Evolutionary conservation across 805 yeast genomes (phyloP), one percentile per base, ranked within the genome.

Genomic region (Kazachstania africana): DNA sequence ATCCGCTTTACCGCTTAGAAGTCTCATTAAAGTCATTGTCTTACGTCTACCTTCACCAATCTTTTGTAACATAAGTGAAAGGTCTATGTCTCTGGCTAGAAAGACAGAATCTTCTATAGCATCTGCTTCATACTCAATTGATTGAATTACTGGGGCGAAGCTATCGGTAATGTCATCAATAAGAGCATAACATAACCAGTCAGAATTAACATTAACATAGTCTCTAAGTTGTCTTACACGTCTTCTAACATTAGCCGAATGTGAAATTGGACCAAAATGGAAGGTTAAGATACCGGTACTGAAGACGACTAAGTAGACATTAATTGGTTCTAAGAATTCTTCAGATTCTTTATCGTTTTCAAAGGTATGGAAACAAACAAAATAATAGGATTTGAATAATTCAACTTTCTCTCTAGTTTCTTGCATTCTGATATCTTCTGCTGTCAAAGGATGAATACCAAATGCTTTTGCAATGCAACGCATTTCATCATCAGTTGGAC

Each of bases 351-450:
- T 54, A 43, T 88, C 95, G 16, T 79, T 76, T 51, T 85, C 96
- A 59, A 91, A 91, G 4, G 97, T 82, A 56, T 91, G 95, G 72
- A 91, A 91, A 68, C 94, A 82, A 26, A 91, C 94, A 63, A 91
- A 85, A 58, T 91, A 88, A 59, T 88, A 88, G 43, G 73, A 72
- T 45, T 75, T 73, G 68, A 88, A 88, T 39, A 88, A 64, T 59
- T 88, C 98, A 19, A 88, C 96, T 59, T 88, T 88, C 62, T 88
- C 98, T 60, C 98, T 85, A 16, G 95, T 74, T 61, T 88, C 98
- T 60, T 87, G 94, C 73, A 84, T 81, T 35, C 95, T 66, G 42
- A 88, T 87, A 75, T 88, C 98, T 61, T 88, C 98, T 1, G 95
- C 85, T 0, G 98, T 88, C 65, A 88, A 75, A 19, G 98, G 98